Evolutionary conservation across 371 early-diverging fungal genomes (phyloP), one percentile per base, ranked within the genome.

Genomic region (Lichtheimia corymbifera): DNA sequence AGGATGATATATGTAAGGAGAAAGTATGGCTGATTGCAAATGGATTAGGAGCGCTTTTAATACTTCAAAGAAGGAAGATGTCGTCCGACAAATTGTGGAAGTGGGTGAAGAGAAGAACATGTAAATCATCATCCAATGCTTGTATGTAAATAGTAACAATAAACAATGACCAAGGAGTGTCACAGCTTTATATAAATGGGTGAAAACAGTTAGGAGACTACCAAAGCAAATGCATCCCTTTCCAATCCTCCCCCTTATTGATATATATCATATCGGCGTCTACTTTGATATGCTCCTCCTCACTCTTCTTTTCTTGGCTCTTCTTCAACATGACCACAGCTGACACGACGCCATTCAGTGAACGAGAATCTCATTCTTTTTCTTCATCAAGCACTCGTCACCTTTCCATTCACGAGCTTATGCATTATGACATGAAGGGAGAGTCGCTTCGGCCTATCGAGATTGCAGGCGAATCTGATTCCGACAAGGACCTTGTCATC

Each of bases 401-500:
- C 17, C 27, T 50, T 2, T 28, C 30, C 11, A 14, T 60, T n/a
- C 22, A 35, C 3, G 20, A 30, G 14, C 25, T 42, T 11, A 45
- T 45, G 24, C 27, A 60, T 18, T 60, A 60, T 27, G 53, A 60
- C 53, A 52, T 52, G 60, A 52, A 60, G 40, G 60, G 53, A 7
- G 43, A 50, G 14, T 20, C 41, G 9, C 51, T 41, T 50, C 18
- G 51, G 2, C 51, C 24, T 14, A 20, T 25, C 41, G 41, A 20
- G 24, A 27, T 22, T n/a, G 53, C 42, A 5, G 25, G 60, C 43
- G 66, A 66, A 27, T 58, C 66, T 6, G 62, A 66, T 28, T 72
- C 74, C 15, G 78, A 77, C 64, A 77, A 77, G 56, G 79, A 79
- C 49, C 60, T 79, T 1, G 59, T 71, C 12, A 79, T 79, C 42